A percentile compares a stretch with the other conserved stretches of the same genome.
Evolutionary conservation across 176 grass and related monocot species (phyloP).

Genomic region (Tillandsia leiboldiana): DNA sequence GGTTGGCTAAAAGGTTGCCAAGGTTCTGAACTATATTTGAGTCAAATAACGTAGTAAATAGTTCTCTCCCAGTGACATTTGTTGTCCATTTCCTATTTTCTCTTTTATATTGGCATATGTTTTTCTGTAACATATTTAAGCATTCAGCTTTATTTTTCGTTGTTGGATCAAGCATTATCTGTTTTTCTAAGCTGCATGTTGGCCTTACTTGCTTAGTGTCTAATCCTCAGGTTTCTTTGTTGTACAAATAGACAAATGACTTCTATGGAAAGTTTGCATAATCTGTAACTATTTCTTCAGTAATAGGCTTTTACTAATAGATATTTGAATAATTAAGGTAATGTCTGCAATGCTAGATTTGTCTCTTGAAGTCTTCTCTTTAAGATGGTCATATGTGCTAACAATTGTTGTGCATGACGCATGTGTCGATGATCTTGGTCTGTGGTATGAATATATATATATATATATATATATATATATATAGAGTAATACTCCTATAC

Average conservation of each 20-base stretch:
- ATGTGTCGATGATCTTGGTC: background rate
- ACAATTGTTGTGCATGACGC: background rate
- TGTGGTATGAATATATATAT: background rate
- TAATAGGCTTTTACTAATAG: background rate
- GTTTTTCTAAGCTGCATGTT: too few relatives aligned
- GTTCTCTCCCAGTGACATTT: background rate
- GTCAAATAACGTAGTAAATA: background rate
- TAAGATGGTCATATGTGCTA: background rate
- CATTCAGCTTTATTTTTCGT: background rate
- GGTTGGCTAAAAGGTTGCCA: background rate
- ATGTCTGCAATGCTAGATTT: background rate
- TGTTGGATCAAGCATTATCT: background rate
- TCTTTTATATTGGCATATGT: background rate
- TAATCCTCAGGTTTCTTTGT: too few relatives aligned
- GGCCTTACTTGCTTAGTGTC: too few relatives aligned
- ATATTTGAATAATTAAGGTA: background rate
- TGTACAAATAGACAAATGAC: too few relatives aligned
- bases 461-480: background rate
- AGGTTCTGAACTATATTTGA: background rate
- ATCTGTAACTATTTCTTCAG: background rate
- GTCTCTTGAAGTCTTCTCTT: background rate
- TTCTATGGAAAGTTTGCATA: too few relatives aligned
- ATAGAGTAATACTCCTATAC: too few relatives aligned
- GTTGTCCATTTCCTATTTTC: background rate
- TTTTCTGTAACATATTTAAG: background rate